Percentiles rank a stretch among this genome's conserved stretches.
Evolutionary conservation across 2,329 filamentous ascomycete genomes (phyloP).

Genomic region (Shiraia sp.): DNA sequence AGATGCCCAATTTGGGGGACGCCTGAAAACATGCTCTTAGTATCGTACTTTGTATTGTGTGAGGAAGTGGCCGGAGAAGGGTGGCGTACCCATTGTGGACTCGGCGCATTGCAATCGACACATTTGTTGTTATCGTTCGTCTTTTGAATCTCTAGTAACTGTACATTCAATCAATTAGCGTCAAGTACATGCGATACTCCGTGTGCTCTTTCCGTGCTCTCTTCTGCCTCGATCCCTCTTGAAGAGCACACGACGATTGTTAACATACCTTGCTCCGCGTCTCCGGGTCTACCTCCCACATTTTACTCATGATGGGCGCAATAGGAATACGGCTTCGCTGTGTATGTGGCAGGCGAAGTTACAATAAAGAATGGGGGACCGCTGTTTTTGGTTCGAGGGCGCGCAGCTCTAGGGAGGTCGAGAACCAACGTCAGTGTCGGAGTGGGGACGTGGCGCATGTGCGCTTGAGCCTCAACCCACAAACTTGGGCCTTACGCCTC

Average conservation of each 20-base stretch:
- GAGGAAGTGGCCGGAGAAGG: conserved; percentile 4
- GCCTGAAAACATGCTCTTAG: conserved; percentile 52
- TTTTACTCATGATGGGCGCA: conserved; percentile 62
- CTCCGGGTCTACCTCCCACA: conserved; percentile 99
- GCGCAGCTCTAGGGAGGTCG: conserved; percentile 13
- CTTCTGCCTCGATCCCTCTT: too few relatives aligned
- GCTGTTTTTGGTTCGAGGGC: conserved; percentile 1
- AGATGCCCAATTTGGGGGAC: conserved; percentile 95
- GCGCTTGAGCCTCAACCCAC: conserved; percentile 19
- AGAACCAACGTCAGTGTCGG: conserved; percentile 18
- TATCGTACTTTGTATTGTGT: conserved; percentile 5
- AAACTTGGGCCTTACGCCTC: too few relatives aligned
- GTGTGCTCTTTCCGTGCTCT: too few relatives aligned
- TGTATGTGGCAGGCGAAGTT: not conserved
- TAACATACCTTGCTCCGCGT: conserved; percentile 85
- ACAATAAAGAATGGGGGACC: not conserved
- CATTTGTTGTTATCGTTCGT: conserved; percentile 85
- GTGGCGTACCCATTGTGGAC: conserved; percentile 86
- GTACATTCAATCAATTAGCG: conserved; percentile 27
- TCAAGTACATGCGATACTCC: too few relatives aligned
- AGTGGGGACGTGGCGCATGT: conserved; percentile 20
- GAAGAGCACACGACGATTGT: too few relatives aligned
- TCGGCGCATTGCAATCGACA: conserved; percentile 93
- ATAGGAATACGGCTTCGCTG: not conserved
- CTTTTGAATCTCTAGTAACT: conserved; percentile 92